phyloP scores from a whole-genome alignment of 306 rosid species.

The Castanea sativa region DNA sequence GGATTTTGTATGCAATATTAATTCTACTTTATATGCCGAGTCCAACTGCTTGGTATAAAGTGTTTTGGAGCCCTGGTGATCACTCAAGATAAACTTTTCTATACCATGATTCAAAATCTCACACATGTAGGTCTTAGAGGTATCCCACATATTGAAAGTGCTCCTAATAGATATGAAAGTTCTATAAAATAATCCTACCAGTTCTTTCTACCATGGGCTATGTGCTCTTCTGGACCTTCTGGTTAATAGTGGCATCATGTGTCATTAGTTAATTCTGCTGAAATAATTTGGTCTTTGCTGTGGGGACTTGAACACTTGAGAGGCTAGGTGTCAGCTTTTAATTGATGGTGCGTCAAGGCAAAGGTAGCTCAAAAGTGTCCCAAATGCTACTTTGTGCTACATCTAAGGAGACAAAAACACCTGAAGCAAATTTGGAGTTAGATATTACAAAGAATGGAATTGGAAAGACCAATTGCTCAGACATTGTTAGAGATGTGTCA shows the following conservation, averaged over 20 bases:
- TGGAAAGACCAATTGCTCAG: conserved; percentile 28
- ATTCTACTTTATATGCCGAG: not conserved
- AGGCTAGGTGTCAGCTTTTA: not conserved
- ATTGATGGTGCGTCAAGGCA: not conserved
- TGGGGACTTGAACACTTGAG: not conserved
- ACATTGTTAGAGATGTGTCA: conserved; percentile 16
- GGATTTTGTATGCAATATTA: not conserved
- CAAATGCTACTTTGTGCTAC: not conserved
- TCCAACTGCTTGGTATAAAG: not conserved
- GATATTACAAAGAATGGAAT: conserved; percentile 8
- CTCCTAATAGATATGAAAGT: not conserved
- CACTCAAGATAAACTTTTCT: not conserved
- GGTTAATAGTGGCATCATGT: not conserved
- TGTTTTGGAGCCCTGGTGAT: not conserved
- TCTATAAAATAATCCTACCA: not conserved
- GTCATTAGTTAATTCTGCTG: not conserved
- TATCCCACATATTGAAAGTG: not conserved
- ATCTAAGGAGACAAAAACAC: conserved; percentile 11
- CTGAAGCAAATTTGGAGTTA: conserved; percentile 14
- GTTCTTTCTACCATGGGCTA: not conserved
- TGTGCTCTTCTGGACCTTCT: not conserved
- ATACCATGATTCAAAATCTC: not conserved
- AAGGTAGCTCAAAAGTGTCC: not conserved
- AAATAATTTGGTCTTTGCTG: not conserved
- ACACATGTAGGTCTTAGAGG: not conserved